Evolutionary conservation across 805 yeast species (phyloP), one percentile per base, ranked within the genome.

Genomic region (Candida wancherniae): DNA sequence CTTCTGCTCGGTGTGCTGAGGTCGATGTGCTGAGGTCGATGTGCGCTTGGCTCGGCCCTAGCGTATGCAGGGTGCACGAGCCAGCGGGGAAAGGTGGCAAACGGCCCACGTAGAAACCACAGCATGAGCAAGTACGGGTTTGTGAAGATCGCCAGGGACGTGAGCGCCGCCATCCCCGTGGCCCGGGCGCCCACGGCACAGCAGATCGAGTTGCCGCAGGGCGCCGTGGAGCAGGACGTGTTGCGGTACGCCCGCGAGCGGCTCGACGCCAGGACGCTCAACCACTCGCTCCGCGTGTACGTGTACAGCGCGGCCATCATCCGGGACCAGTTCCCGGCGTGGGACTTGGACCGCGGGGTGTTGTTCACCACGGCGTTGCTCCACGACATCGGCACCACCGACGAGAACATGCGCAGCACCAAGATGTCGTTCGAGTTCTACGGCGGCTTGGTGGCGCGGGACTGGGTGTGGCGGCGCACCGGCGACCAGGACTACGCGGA

Each of bases 361-460:
- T 29, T 57, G 13, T 55, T 48, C 29, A 48, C 45, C n/a, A 55
- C 63, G 12, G 33, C 57, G 22, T 48, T 57, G 36, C 45, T 57
- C 28, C 63, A 57, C 38, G 63, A 57, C 37, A 57, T 57, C 29
- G 63, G 53, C 4, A 55, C 62, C 33, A 57, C 61, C n/a, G 46
- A 43, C 18, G 46, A 53, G 28, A 55, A 57, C 29, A 53, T 57
- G 59, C 35, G 28, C 3, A 53, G 57, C 13, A 55, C 63, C 19
- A 55, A 57, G 30, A 36, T 57, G 47, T 55, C 61, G 21, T 57
- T 57, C 37, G 63, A 57, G 31, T 53, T 53, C 39, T 55, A 51
- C 31, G 63, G 63, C 4, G 63, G 62, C 2, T 29, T 55, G 10
- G 26, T 57, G 17, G 42, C 59, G 4, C 25, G 53, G 7, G 60